These are phyloP conservation scores for Aspergillus piperis DNA, from an alignment of 2,329 filamentous ascomycete genomes.

Conservation along the genomic window DNA sequence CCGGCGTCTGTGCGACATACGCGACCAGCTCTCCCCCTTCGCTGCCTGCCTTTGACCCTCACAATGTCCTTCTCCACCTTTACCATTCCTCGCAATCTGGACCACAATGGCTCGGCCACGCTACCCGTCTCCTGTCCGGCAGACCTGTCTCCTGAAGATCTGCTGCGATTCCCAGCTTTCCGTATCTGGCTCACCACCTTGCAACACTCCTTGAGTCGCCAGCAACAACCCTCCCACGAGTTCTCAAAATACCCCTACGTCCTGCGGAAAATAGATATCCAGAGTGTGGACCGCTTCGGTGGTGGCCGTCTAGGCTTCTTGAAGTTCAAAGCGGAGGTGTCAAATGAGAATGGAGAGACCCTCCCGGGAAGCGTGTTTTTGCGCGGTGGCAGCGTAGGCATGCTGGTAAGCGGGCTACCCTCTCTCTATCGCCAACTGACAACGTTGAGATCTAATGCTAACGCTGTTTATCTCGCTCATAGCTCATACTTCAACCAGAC, in stretches of 20 bases:
- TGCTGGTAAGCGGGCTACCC: slow-evolving; percentile 46
- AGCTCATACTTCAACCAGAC: slow-evolving; percentile 59
- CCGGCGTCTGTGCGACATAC: slow-evolving; percentile 10
- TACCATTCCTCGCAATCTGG: slow-evolving; percentile 33
- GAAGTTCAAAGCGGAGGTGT: slow-evolving; percentile 57
- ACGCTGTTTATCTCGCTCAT: not conserved
- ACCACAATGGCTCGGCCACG: slow-evolving; percentile 31
- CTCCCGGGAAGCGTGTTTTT: slow-evolving; percentile 61
- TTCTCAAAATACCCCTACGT: slow-evolving; percentile 56
- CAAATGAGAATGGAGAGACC: slow-evolving; percentile 52
- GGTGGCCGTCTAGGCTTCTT: slow-evolving; percentile 55
- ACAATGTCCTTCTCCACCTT: slow-evolving; percentile 45
- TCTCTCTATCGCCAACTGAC: not conserved
- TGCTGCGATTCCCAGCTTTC: slow-evolving; percentile 56
- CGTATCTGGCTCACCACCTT: slow-evolving; percentile 57
- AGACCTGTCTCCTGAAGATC: slow-evolving; percentile 47
- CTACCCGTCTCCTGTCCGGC: slow-evolving; percentile 46
- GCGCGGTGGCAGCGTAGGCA: slow-evolving; percentile 59
- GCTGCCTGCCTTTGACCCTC: not conserved
- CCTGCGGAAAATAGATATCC: slow-evolving; percentile 55
- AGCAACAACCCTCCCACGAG: slow-evolving; percentile 49
- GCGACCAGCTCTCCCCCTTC: slow-evolving; percentile 1
- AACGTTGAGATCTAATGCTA: not conserved
- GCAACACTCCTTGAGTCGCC: slow-evolving; percentile 50
- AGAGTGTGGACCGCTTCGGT: slow-evolving; percentile 57